Evolutionary conservation across 495 filamentous ascomycete species (phyloP).

Genomic region (Aspergillus affinis): DNA sequence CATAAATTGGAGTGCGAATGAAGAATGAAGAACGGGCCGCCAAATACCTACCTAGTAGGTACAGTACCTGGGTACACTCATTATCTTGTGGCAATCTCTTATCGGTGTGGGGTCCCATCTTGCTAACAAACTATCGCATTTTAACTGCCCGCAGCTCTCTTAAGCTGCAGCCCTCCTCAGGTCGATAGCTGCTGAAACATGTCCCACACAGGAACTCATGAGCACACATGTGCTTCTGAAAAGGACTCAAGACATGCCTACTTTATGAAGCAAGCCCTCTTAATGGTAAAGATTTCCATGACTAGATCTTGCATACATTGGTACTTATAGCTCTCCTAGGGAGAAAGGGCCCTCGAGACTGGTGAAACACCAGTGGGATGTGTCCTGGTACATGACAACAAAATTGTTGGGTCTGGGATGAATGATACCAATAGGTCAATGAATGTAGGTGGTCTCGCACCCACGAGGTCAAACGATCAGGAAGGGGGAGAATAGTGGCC

Average conservation of each 20-base stretch:
- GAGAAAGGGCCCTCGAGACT: conserved; percentile 71
- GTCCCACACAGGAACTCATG: neutral
- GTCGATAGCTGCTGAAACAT: neutral
- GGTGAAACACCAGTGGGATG: conserved; percentile 97
- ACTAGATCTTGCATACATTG: neutral
- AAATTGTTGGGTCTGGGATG: conserved; percentile 83
- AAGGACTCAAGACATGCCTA: conserved; percentile 42
- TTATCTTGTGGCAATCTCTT: too few relatives aligned
- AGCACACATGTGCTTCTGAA: conserved; percentile 6
- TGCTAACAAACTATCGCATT: too few relatives aligned
- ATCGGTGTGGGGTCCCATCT: too few relatives aligned
- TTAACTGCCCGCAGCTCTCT: too few relatives aligned
- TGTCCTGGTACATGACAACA: conserved; percentile 74
- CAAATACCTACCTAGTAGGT: too few relatives aligned
- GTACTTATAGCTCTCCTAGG: conserved; percentile 47
- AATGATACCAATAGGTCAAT: conserved; percentile 92
- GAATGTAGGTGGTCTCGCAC: conserved; percentile 49
- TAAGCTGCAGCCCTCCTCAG: too few relatives aligned
- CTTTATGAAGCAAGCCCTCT: conserved; percentile 70
- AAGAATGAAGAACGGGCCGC: too few relatives aligned
- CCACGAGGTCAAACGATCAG: neutral
- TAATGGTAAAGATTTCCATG: conserved; percentile 52
- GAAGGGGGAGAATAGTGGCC: neutral
- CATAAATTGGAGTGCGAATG: too few relatives aligned
- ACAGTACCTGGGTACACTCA: too few relatives aligned